phyloP scores from a whole-genome alignment of 2,329 filamentous ascomycete species.

The Exophiala dermatitidis region DNA sequence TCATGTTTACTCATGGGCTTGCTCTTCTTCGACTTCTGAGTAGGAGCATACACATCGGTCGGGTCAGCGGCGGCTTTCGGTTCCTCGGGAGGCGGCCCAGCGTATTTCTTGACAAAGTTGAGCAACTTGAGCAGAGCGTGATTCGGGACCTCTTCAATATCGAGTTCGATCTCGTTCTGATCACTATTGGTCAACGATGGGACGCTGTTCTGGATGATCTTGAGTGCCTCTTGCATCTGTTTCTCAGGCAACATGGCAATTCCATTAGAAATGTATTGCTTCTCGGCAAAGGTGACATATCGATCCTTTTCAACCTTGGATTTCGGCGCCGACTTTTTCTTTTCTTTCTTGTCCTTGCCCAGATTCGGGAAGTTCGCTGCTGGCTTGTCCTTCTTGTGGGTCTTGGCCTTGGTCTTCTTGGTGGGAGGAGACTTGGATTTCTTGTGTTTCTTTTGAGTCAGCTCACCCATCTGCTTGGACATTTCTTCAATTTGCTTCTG shows the following conservation, averaged over 20 bases:
- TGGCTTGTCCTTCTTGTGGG: slow-evolving; percentile 41
- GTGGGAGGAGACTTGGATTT: slow-evolving; percentile 48
- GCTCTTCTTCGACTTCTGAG: slow-evolving; percentile 44
- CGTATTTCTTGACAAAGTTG: slow-evolving; percentile 43
- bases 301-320: slow-evolving; percentile 48
- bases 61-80: slow-evolving; percentile 32
- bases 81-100: slow-evolving; percentile 37
- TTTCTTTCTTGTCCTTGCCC: slow-evolving; percentile 39
- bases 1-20: slow-evolving; percentile 48
- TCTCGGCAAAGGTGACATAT: slow-evolving; percentile 69
- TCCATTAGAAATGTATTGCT: slow-evolving; percentile 80
- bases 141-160: slow-evolving; percentile 45
- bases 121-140: slow-evolving; percentile 41
- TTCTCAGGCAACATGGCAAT: slow-evolving; percentile 72
- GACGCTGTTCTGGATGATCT: slow-evolving; percentile 81
- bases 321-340: slow-evolving; percentile 40
- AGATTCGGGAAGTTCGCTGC: slow-evolving; percentile 29
- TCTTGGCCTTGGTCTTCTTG: slow-evolving; percentile 40
- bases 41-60: slow-evolving; percentile 28
- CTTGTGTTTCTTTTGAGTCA: slow-evolving; percentile 50
- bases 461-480: slow-evolving; percentile 55
- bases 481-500: slow-evolving; percentile 68
- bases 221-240: slow-evolving; percentile 73
- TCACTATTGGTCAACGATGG: slow-evolving; percentile 57
- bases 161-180: slow-evolving; percentile 43